Evolutionary conservation across 495 filamentous ascomycete species (phyloP).

Genomic region (Xylaria flabelliformis): DNA sequence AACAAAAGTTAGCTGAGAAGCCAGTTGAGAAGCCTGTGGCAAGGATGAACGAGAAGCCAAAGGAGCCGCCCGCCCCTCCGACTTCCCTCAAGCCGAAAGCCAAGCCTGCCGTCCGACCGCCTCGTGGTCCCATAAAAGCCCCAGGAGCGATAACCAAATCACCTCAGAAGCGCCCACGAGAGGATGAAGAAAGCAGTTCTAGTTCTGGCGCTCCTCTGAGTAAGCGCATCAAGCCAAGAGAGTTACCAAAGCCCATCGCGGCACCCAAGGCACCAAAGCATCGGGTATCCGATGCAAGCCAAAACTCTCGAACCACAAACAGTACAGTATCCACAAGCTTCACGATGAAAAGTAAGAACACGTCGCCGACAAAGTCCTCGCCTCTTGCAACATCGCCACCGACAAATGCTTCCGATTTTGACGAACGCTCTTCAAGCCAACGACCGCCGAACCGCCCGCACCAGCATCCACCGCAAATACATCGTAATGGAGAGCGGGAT

Average conservation of each 20-base stretch:
- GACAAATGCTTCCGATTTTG: constrained; percentile 73
- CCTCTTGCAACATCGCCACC: constrained; percentile 78
- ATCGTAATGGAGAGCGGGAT: constrained; percentile 34
- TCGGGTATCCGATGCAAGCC: constrained; percentile 55
- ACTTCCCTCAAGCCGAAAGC: constrained; percentile 36
- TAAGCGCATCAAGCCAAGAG: constrained; percentile 55
- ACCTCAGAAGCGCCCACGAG: constrained; percentile 44
- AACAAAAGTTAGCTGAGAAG: constrained; percentile 47
- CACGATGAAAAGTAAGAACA: constrained; percentile 52
- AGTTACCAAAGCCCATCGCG: constrained; percentile 34
- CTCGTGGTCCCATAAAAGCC: constrained; percentile 39
- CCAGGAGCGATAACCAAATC: constrained; percentile 37
- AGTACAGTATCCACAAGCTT: constrained; percentile 40
- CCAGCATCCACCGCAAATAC: constrained; percentile 29
- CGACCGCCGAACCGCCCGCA: constrained; percentile 39
- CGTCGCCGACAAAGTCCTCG: constrained; percentile 73
- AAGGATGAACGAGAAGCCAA: constrained; percentile 40
- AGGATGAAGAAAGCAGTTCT: constrained; percentile 59
- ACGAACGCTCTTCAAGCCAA: constrained; percentile 44
- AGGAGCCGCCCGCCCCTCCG: constrained; percentile 35
- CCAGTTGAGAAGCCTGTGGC: constrained; percentile 37
- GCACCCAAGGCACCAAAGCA: constrained; percentile 39
- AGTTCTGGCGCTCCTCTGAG: constrained; percentile 58
- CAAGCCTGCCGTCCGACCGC: constrained; percentile 37
- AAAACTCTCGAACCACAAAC: constrained; percentile 46